These are phyloP conservation scores for Francoa sonchifolia DNA, from an alignment of 441 rosid species.

Conservation along the genomic window DNA sequence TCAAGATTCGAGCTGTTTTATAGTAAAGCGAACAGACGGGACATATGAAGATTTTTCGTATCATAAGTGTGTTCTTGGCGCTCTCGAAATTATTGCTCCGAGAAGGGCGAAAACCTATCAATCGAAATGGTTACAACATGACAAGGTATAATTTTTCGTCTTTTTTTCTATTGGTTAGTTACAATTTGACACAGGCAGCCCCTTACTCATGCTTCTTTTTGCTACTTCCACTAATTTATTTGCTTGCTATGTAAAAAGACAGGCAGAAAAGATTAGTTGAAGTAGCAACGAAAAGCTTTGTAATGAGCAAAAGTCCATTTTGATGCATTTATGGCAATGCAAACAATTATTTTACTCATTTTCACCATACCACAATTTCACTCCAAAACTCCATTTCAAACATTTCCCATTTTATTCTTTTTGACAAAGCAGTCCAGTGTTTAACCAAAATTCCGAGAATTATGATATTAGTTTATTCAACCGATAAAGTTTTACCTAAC, in stretches of 20 bases:
- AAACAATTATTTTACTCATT: neutral
- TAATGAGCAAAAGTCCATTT: constrained; percentile 28
- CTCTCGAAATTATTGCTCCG: constrained; percentile 70
- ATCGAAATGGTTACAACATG: constrained; percentile 21
- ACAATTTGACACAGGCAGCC: constrained; percentile 7
- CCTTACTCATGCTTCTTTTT: constrained; percentile 70
- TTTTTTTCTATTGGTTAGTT: neutral
- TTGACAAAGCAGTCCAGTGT: no score
- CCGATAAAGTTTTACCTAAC: no score
- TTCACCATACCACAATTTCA: no score
- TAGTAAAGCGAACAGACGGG: constrained; percentile 57
- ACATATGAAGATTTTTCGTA: constrained; percentile 74
- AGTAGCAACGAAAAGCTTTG: constrained; percentile 94
- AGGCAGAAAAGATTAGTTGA: constrained; percentile 64
- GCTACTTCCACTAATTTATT: constrained; percentile 76
- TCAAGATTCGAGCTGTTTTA: constrained; percentile 52
- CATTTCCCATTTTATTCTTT: no score
- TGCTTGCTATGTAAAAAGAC: constrained; percentile 14
- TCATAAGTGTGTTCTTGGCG: constrained; percentile 64
- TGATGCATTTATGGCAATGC: constrained; percentile 4
- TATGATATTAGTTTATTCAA: no score
- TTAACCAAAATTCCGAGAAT: no score
- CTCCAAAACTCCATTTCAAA: no score
- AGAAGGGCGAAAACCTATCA: constrained; percentile 31
- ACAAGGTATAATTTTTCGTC: neutral